phyloP scores from a whole-genome alignment of 2,329 filamentous ascomycete genomes.

The Magnaporthiopsis rhizophila region DNA sequence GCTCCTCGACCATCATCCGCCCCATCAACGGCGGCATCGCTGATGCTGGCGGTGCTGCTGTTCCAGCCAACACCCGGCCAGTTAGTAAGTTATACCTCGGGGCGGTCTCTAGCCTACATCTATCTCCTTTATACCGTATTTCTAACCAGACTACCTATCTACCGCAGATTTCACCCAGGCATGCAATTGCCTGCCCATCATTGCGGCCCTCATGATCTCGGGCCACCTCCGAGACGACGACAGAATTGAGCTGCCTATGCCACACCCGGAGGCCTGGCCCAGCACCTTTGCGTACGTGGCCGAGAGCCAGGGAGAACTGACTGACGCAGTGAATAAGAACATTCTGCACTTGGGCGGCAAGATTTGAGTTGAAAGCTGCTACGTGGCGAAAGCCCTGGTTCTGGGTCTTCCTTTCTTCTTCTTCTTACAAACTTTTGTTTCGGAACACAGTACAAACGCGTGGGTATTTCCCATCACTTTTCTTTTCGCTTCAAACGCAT shows the following conservation, averaged over 20 bases:
- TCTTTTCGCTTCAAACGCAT: background rate
- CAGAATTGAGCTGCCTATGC: slow-evolving; percentile 48
- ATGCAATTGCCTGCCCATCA: slow-evolving; percentile 40
- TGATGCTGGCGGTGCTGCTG: background rate
- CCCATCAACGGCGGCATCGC: background rate
- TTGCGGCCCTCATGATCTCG: slow-evolving; percentile 47
- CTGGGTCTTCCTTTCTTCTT: background rate
- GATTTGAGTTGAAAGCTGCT: background rate
- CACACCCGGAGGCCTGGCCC: slow-evolving; percentile 46
- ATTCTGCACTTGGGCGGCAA: slow-evolving; percentile 47
- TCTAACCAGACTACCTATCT: background rate
- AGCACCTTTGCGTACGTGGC: slow-evolving; percentile 47
- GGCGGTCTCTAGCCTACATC: too few species aligned
- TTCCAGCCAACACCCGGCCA: slow-evolving; percentile 1
- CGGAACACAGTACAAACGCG: background rate
- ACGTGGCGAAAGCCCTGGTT: too few species aligned
- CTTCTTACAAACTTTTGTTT: background rate
- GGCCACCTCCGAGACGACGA: slow-evolving; percentile 44
- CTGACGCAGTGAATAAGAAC: slow-evolving; percentile 40
- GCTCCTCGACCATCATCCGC: background rate
- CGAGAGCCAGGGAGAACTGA: slow-evolving; percentile 35
- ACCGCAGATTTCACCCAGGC: slow-evolving; percentile 38
- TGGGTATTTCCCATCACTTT: slow-evolving; percentile 3
- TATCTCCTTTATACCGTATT: too few species aligned
- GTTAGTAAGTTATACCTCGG: background rate